Evolutionary conservation across 495 filamentous ascomycete genomes (phyloP).

Genomic region (Talaromyces wortmannii): DNA sequence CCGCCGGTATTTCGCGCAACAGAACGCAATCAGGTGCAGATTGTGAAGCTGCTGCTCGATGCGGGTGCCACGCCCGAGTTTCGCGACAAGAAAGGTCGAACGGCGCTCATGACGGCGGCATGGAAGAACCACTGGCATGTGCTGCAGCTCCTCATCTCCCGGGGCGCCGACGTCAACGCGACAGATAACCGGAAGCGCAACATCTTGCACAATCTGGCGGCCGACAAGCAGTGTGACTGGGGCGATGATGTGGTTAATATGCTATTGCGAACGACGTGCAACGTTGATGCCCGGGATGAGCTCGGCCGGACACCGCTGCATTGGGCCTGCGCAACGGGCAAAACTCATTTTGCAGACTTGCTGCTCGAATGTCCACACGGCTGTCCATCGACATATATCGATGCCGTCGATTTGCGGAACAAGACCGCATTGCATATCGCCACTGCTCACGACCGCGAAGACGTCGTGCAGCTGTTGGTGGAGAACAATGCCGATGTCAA

Average conservation of each 20-base stretch:
- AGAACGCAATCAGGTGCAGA: constrained; percentile 40
- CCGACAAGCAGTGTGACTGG: constrained; percentile 48
- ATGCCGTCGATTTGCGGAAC: constrained; percentile 47
- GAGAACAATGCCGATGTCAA: constrained; percentile 43
- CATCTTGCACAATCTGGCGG: constrained; percentile 48
- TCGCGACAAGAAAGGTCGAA: constrained; percentile 41
- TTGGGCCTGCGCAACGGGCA: constrained; percentile 59
- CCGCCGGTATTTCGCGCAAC: constrained; percentile 44
- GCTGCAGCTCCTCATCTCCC: constrained; percentile 38
- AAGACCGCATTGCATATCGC: constrained; percentile 58
- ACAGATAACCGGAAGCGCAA: constrained; percentile 28
- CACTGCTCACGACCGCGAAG: constrained; percentile 40
- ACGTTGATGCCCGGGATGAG: constrained; percentile 37
- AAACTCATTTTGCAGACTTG: constrained; percentile 44
- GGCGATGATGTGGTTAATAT: constrained; percentile 40
- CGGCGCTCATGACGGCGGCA: constrained; percentile 54
- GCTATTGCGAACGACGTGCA: constrained; percentile 33
- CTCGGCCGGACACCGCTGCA: constrained; percentile 52
- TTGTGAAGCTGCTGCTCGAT: constrained; percentile 38
- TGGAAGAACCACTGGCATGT: constrained; percentile 47
- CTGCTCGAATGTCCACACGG: constrained; percentile 39
- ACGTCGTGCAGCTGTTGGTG: constrained; percentile 51
- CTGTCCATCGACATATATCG: constrained; percentile 34
- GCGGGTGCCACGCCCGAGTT: constrained; percentile 32
- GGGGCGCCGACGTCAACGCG: constrained; percentile 44